A percentile compares a stretch with the other conserved stretches of the same genome.
Conservation (phyloP, 306 rosid species). For the Glycine tomentella region DNA sequence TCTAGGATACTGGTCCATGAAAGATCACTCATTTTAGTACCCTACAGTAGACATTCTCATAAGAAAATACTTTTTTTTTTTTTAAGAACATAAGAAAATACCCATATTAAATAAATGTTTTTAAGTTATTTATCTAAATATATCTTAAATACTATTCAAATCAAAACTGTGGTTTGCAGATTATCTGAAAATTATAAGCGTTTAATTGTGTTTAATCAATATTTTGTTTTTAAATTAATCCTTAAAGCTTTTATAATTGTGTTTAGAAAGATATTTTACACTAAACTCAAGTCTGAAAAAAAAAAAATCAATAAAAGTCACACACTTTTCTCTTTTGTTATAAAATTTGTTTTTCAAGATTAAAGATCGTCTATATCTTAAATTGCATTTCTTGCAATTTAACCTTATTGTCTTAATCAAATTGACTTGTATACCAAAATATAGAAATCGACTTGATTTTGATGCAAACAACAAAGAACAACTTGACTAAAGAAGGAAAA, state of each 20-base stretch:
- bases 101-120: no score
- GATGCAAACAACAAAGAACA: not conserved
- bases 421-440: not conserved
- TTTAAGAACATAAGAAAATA: no score
- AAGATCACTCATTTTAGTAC: no score
- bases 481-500: slow-evolving; percentile 1
- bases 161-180: not conserved
- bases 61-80: no score
- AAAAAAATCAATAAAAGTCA: not conserved
- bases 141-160: not conserved
- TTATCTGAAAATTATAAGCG: not conserved
- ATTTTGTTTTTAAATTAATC: no score
- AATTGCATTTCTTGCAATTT: not conserved
- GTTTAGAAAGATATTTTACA: no score
- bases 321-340: not conserved
- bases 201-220: not conserved
- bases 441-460: not conserved
- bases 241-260: no score
- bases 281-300: not conserved
- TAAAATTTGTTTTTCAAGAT: not conserved
- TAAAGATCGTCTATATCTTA: not conserved
- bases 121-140: not conserved
- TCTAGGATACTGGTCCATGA: no score
- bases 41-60: no score
- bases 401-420: slow-evolving; percentile 1